Evolutionary conservation across 2,329 filamentous ascomycete species (phyloP), one percentile per base, ranked within the genome.

Genomic region (Grosmannia huntii): DNA sequence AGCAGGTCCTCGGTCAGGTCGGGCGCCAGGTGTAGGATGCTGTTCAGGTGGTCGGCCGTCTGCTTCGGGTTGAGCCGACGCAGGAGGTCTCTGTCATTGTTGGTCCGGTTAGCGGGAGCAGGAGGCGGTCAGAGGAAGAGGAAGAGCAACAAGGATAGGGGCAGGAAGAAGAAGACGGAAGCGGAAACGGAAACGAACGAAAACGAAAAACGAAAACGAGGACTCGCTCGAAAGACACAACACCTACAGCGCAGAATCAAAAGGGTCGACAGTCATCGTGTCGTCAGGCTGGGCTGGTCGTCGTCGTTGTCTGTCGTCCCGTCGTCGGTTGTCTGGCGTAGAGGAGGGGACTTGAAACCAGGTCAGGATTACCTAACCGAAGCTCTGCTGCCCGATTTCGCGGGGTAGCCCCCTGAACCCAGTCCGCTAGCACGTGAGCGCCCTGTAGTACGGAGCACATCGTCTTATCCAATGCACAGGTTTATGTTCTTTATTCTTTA

Each of bases 51-150:
- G 62, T 82, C 74, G 68, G 90, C 81, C 58, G 92, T 96, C 74
- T 94, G 84, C 71, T 95, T 95, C 50, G 94, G 94, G 76, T 96
- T 95, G 62, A 99, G 87, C 64, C 94, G 94, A 67, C 94, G 92
- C 73, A 99, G 92, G 70, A 99, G 91, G 78, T 99, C 94, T 69
- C 94, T 97, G 71, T n/a, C n/a, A n/a, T n/a, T n/a, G n/a, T n/a
- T n/a, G n/a, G n/a, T n/a, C 41, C 41, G 16, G 19, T n/a, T n/a
- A 27, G 11, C 9, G 6, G 11, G 38, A 55, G 28, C 28, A 28
- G 31, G 31, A 33, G 31, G 31, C 31, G 31, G 31, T 33, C 31
- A 33, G 31, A 33, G 31, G 31, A 33, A 4, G 27, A 28, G 7
- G 7, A 33, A 38, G 33, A 56, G 33, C 48, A 54, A 36, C 28